phyloP scores from a whole-genome alignment of 768 basidiomycete genomes.

The Boletus vermiculosoides region DNA sequence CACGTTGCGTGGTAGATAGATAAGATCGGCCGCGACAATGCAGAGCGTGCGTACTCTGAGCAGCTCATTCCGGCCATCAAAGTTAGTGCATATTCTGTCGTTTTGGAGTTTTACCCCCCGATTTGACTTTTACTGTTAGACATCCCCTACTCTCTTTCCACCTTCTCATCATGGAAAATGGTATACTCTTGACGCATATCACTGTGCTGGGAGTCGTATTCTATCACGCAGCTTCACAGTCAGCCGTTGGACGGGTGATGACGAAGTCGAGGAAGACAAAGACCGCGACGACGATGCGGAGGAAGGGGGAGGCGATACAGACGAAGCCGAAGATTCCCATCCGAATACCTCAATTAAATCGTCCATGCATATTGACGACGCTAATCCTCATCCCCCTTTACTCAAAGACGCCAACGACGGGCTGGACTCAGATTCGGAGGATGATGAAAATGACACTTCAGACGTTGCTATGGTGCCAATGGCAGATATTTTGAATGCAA shows the following conservation, averaged over 20 bases:
- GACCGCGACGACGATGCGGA: conserved; percentile 21
- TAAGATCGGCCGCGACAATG: conserved; percentile 84
- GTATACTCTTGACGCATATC: conserved; percentile 75
- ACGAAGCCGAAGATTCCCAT: conserved; percentile 34
- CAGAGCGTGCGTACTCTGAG: conserved; percentile 66
- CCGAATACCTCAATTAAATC: conserved; percentile 13
- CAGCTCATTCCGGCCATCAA: conserved; percentile 70
- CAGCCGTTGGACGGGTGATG: conserved; percentile 51
- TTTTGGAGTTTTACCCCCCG: background rate
- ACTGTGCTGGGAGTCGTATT: conserved; percentile 88
- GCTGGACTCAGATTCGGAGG: conserved; percentile 41
- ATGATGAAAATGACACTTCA: conserved; percentile 52
- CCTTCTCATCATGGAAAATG: conserved; percentile 39
- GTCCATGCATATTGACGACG: conserved; percentile 34
- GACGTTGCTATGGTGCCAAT: conserved; percentile 92
- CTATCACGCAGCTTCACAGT: conserved; percentile 91
- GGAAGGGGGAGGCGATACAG: conserved; percentile 35
- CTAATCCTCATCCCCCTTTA: conserved; percentile 1
- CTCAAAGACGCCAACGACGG: conserved; percentile 22
- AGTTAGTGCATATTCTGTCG: conserved; percentile 39
- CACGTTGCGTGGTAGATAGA: conserved; percentile 41
- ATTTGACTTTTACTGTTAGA: conserved; percentile 38
- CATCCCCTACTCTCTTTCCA: conserved; percentile 71
- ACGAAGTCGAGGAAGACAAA: conserved; percentile 14
- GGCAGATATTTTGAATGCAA: conserved; percentile 95